Evolutionary conservation across 2,329 filamentous ascomycete genomes (phyloP).

Genomic region (Xylariaceae sp.): DNA sequence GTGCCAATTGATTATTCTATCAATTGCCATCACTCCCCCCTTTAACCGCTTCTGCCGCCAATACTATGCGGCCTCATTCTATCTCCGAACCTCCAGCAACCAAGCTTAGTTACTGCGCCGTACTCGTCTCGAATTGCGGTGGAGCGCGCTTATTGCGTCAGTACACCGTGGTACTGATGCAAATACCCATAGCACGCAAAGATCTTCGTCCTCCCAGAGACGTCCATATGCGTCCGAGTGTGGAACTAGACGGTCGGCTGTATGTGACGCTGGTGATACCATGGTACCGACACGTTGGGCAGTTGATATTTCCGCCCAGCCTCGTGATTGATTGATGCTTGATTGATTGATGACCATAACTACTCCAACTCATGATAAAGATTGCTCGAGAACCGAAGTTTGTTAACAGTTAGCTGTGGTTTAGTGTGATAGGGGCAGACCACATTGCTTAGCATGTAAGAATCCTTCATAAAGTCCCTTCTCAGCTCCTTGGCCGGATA

Average conservation of each 20-base stretch:
- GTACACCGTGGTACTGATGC: constrained; percentile 28
- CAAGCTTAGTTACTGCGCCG: constrained; percentile 3
- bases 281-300: neutral
- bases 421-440: constrained; percentile 70
- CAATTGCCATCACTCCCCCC: neutral
- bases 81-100: constrained; percentile 4
- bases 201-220: constrained; percentile 1
- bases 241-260: constrained; percentile 1
- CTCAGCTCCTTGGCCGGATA: constrained; percentile 4
- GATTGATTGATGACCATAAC: constrained; percentile 1
- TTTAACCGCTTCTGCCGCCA: neutral
- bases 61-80: constrained; percentile 2
- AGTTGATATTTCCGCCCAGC: neutral
- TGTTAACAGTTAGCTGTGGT: constrained; percentile 15
- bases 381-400: constrained; percentile 11
- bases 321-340: constrained; percentile 5
- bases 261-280: constrained; percentile 5
- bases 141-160: constrained; percentile 22
- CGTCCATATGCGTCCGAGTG: neutral
- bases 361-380: constrained; percentile 9
- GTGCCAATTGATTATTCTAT: neutral
- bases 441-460: constrained; percentile 62
- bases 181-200: constrained; percentile 11
- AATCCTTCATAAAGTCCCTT: constrained; percentile 5
- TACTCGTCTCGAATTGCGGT: constrained; percentile 7